Base-by-base conservation (phyloP, 768 basidiomycete genomes). In the Lyophyllum shimeji region DNA sequence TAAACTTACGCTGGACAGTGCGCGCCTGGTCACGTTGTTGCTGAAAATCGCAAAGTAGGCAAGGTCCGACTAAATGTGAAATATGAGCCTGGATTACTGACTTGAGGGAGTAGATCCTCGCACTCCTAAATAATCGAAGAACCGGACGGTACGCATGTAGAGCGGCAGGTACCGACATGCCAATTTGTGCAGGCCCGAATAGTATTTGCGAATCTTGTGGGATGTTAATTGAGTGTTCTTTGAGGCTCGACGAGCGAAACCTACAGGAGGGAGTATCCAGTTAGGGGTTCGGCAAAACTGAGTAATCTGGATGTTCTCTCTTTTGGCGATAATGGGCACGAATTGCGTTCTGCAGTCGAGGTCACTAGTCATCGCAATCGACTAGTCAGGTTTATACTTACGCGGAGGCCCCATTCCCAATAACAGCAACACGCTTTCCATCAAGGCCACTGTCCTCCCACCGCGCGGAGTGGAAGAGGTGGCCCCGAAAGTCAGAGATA, bases 381-480 rank as follows among this genome's bases (percentile, higher is more conserved):
- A 50, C 33, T 49, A 50, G 61, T 49, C 12, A 58, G 17, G 59
- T 17, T 44, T 56, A n/a, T n/a, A 69, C 75, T 44, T 59, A 83
- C 76, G 77, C 82, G 29, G 81, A 81, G 37, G 76, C 75, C 1
- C 81, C 85, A 58, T 82, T 84, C 8, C 84, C 86, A 56, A 86
- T 75, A 5, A 87, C 78, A 1, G 78, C 84, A 6, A 87, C 76
- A 9, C 71, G 69, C 63, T 83, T 83, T 7, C 72, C 72, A 7
- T 63, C 62, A 21, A 85, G 66, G 11, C 75, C 68, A 4, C 76
- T 68, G 7, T 68, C 67, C 1, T 75, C 62, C 82, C 84, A 87
- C 15, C 70, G 59, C 7, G 81, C 78, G 5, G 82, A 80, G 65
- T 86, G 85, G 56, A 83, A 86, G 40, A 74, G 64, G 5, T 63